Evolutionary conservation across 75 land plant species (phyloP), one percentile per base, ranked within the genome.

Genomic region (Pinus taeda): DNA sequence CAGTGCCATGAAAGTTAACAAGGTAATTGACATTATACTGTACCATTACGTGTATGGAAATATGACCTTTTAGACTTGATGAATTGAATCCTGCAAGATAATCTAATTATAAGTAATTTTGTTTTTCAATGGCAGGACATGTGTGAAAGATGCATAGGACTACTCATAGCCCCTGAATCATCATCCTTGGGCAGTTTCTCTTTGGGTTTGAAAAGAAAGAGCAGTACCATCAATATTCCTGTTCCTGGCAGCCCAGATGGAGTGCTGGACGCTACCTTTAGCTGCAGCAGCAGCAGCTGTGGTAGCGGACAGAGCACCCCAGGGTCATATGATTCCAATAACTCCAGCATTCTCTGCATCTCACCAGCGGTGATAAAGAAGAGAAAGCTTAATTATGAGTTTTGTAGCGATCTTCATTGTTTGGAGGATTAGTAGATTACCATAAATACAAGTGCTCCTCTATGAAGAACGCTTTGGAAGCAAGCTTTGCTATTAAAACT

Each of bases 1-100:
- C 30, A 67, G 76, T 30, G 75, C 73, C 11, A 76, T 88, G 57
- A 71, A 79, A 57, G 80, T 80, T 18, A 73, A 29, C 82, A 82
- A 85, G 87, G 87, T 88, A 75, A 57, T 60, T 6, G 57, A 30
- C 22, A 20, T 80, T 11, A 13, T 9, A 8, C 21, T 39, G 49
- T 20, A 42, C 7, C 9, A 49, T 0, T 8, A 49, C 2, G 53
- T 49, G 53, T 49, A 8, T 49, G 53, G 9, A 49, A 49, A 8
- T 49, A 49, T 8, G 53, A 9, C 53, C 53, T n/a, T n/a, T 9
- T 49, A 49, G 11, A 0, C 11, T 49, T 49, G 53, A 8, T 8
- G 53, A 49, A 49, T 49, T 49, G 11, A 49, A 49, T 49, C 53
- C 11, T 49, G 53, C 11, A 7, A 49, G 53, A 49, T 49, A 11